Evolutionary conservation across 2,329 filamentous ascomycete genomes (phyloP), one percentile per base, ranked within the genome.

Genomic region (Mycogone perniciosa): DNA sequence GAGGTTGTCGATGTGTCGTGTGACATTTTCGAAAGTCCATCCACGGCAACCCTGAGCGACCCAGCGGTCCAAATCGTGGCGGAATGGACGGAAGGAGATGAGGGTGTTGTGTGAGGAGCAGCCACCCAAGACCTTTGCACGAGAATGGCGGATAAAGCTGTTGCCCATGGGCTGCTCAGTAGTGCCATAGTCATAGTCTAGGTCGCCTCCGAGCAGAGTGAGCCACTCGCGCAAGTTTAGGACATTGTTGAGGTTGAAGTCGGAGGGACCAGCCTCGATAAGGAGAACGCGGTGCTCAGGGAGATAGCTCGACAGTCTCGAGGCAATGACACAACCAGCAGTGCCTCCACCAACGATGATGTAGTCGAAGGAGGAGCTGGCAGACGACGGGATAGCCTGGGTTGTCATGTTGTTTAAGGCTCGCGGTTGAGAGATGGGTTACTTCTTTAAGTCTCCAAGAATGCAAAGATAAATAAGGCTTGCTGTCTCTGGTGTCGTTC

Each of bases 101-200:
- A 95, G 77, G 20, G 90, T 95, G 73, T 96, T 96, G 78, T 95
- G 90, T 53, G 87, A 92, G 41, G 89, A 95, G 77, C 90, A 96
- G 59, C 90, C 90, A 59, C 90, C 90, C 31, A 96, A 80, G 37
- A 96, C 89, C 76, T 95, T 95, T 57, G 90, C 90, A 56, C 90
- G 85, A 10, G 90, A 95, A 74, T 95, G 90, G 57, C 89, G 84
- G 72, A 96, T 95, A 72, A 89, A 80, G 51, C 88, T 93, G 76
- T 96, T 96, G 65, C 89, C 89, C 73, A 82, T 93, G 57, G 89
- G 89, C 74, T 96, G 90, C 71, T 95, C 89, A 44, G 84, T 89
- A 38, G 89, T 95, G 62, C 81, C 81, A 71, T 95, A 95, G 71
- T 95, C 89, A 70, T 92, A 95, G 72, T 96, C 90, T 54, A 95